A percentile compares a stretch with the other conserved stretches of the same genome.
phyloP scores from a whole-genome alignment of 2,329 filamentous ascomycete species.

The Fusarium fujikuroi region DNA sequence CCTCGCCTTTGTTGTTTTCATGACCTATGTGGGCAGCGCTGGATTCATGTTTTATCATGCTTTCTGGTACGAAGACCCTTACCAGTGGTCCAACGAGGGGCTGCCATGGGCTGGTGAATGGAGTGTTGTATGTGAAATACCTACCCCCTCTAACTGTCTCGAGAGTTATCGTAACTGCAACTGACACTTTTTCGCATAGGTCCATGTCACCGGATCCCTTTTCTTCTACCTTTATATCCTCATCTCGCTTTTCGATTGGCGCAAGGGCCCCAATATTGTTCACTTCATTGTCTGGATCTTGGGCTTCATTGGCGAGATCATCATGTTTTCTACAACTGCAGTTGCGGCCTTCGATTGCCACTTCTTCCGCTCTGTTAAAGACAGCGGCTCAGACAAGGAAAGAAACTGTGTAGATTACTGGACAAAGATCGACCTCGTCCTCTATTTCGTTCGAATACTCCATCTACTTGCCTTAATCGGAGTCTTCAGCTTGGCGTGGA shows the following conservation, averaged over 20 bases:
- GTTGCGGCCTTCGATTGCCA: slow-evolving; percentile 75
- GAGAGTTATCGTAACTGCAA: slow-evolving; percentile 15
- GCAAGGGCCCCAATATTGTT: slow-evolving; percentile 80
- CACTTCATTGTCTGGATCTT: slow-evolving; percentile 84
- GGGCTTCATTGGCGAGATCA: slow-evolving; percentile 76
- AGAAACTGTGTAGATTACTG: slow-evolving; percentile 53
- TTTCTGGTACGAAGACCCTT: slow-evolving; percentile 59
- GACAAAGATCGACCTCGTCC: slow-evolving; percentile 67
- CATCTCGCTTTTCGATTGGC: slow-evolving; percentile 86
- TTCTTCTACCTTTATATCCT: slow-evolving; percentile 89
- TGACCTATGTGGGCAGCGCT: slow-evolving; percentile 81
- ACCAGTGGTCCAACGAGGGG: slow-evolving; percentile 55
- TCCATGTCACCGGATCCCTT: slow-evolving; percentile 85
- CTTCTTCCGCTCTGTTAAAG: slow-evolving; percentile 59
- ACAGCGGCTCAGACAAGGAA: slow-evolving; percentile 39
- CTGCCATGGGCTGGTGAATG: slow-evolving; percentile 81
- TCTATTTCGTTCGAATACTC: slow-evolving; percentile 75
- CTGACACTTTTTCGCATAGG: slow-evolving; percentile 61
- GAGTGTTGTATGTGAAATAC: slow-evolving; percentile 70
- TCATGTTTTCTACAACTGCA: slow-evolving; percentile 76
- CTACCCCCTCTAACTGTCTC: background rate
- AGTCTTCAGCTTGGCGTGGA: slow-evolving; percentile 56
- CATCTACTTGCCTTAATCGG: slow-evolving; percentile 70
- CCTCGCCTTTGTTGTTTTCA: slow-evolving; percentile 74
- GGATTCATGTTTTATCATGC: slow-evolving; percentile 79